Conservation (phyloP, 2,329 filamentous ascomycete genomes). For the Sclerotinia nivalis region DNA sequence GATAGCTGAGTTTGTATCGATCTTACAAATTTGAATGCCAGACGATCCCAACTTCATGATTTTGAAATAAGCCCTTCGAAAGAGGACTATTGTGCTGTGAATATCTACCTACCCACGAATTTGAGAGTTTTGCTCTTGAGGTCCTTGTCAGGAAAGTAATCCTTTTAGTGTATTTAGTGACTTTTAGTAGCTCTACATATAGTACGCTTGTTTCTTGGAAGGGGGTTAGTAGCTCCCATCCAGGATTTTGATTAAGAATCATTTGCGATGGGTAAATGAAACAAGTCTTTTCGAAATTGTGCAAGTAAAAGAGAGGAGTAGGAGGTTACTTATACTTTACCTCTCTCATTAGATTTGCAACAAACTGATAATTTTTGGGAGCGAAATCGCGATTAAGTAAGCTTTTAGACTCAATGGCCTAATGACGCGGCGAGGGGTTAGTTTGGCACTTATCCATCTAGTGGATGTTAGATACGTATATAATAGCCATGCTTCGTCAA, state of each 20-base stretch:
- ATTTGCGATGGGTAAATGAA: too few species aligned
- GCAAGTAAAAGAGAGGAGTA: neutral
- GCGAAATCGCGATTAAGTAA: neutral
- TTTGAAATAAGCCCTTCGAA: neutral
- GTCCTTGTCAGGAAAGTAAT: too few species aligned
- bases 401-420: neutral
- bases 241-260: too few species aligned
- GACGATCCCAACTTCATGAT: neutral
- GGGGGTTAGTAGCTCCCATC: neutral
- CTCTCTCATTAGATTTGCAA: neutral
- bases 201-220: neutral
- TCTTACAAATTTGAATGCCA: neutral
- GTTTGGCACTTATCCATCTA: neutral
- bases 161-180: too few species aligned
- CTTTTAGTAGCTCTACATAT: neutral
- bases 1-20: neutral
- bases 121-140: neutral
- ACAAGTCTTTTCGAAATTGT: neutral
- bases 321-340: neutral
- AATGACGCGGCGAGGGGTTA: neutral
- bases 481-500: neutral
- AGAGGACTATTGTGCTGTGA: neutral
- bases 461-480: neutral
- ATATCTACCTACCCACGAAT: neutral
- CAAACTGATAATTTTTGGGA: neutral